Percentiles rank a stretch among this genome's conserved stretches.
Evolutionary conservation across 2,329 filamentous ascomycete genomes (phyloP).

Genomic region (Didymella pomorum): DNA sequence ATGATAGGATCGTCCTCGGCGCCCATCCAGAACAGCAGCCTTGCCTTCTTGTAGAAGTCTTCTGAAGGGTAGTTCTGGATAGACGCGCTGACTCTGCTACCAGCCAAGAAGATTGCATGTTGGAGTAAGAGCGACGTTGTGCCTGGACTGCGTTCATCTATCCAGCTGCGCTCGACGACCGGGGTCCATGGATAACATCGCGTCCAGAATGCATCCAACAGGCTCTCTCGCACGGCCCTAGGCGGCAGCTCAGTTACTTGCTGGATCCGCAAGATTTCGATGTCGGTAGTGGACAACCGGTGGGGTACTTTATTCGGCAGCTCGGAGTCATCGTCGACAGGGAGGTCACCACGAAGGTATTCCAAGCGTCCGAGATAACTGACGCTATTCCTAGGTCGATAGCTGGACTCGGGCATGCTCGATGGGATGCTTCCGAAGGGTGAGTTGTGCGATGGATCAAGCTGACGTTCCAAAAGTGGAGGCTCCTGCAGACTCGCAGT

Average conservation of each 20-base stretch:
- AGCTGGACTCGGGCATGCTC: conserved; percentile 26
- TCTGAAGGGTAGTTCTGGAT: conserved; percentile 43
- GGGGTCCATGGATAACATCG: conserved; percentile 55
- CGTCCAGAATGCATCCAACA: conserved; percentile 53
- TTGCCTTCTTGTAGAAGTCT: conserved; percentile 47
- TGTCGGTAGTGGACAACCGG: conserved; percentile 39
- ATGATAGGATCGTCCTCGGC: conserved; percentile 51
- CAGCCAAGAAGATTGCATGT: conserved; percentile 54
- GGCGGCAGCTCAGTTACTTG: conserved; percentile 42
- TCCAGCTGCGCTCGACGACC: conserved; percentile 52
- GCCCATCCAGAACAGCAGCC: conserved; percentile 47
- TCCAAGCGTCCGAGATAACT: conserved; percentile 46
- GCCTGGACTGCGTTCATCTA: conserved; percentile 42
- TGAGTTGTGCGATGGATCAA: conserved; percentile 30
- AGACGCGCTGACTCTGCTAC: conserved; percentile 52
- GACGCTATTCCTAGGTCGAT: conserved; percentile 33
- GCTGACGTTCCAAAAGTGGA: conserved; percentile 28
- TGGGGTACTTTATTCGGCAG: conserved; percentile 40
- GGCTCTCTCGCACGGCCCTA: conserved; percentile 44
- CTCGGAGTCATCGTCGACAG: conserved; percentile 45
- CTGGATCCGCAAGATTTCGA: conserved; percentile 41
- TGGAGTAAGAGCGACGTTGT: conserved; percentile 43
- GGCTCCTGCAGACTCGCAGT: conserved; percentile 33
- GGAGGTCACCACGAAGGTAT: conserved; percentile 45
- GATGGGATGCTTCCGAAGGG: conserved; percentile 24